These are phyloP conservation scores for Paramecium tetraurelia DNA, from an alignment of 73 alveolate genomes.

Conservation along the genomic window DNA sequence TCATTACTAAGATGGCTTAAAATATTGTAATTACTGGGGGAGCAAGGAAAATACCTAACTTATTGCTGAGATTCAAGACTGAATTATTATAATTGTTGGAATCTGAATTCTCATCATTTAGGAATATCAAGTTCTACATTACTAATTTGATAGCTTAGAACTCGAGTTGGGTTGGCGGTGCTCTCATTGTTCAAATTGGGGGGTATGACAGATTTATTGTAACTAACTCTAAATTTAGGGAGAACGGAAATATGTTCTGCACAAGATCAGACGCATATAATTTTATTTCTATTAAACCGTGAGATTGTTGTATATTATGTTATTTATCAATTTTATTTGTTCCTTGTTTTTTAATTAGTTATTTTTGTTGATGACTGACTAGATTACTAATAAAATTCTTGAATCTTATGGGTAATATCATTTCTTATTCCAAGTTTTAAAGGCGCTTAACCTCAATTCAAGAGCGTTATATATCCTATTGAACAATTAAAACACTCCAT, in stretches of 20 bases:
- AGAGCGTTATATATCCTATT: not conserved
- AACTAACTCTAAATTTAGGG: not conserved
- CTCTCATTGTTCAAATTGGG: not conserved
- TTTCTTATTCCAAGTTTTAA: not conserved
- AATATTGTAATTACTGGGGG: slow-evolving; percentile 28
- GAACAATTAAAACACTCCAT: not conserved
- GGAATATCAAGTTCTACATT: not conserved
- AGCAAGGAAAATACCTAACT: not conserved
- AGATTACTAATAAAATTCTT: not conserved
- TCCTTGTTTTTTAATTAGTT: not conserved
- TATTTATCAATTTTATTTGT: not conserved
- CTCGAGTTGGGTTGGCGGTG: slow-evolving; percentile 7
- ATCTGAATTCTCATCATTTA: not conserved
- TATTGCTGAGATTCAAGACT: not conserved
- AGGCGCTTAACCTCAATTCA: not conserved
- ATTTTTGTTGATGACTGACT: not conserved
- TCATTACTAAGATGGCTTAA: not conserved
- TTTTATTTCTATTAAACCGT: not conserved
- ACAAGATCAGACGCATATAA: slow-evolving; percentile 26
- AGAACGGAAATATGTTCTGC: not conserved
- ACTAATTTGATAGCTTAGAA: not conserved
- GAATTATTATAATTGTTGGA: not conserved
- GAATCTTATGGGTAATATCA: not conserved
- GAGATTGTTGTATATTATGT: not conserved
- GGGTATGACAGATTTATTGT: slow-evolving; percentile 28